Conservation (phyloP, 2,329 filamentous ascomycete species). For the Colletotrichum sp. region DNA sequence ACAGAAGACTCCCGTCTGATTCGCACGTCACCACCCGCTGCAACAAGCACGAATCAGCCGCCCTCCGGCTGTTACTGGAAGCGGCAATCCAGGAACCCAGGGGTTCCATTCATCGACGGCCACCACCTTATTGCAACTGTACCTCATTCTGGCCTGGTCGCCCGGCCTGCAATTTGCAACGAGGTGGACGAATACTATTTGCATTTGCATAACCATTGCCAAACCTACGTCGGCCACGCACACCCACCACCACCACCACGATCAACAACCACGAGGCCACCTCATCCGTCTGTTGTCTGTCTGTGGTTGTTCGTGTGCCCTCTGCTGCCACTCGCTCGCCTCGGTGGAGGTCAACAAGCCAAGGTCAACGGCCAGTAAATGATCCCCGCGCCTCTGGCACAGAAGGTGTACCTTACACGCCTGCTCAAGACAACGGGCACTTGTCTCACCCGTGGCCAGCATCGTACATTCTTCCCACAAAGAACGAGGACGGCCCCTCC, state of each 20-base stretch:
- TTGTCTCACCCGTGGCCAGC: constrained; percentile 1
- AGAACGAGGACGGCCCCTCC: background rate
- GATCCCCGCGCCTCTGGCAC: background rate
- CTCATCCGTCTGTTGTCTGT: background rate
- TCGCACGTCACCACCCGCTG: background rate
- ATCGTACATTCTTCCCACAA: constrained; percentile 11
- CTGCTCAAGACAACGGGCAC: constrained; percentile 12
- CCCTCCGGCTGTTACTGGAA: background rate
- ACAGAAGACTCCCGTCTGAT: background rate
- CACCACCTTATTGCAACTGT: background rate
- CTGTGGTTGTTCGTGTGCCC: background rate
- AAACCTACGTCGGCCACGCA: background rate
- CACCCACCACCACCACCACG: background rate
- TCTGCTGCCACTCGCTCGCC: background rate
- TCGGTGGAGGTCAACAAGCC: background rate
- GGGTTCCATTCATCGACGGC: background rate
- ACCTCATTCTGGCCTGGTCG: background rate
- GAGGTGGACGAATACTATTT: background rate
- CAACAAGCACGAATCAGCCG: background rate
- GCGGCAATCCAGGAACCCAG: background rate
- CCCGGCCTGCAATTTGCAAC: background rate
- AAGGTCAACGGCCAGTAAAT: background rate
- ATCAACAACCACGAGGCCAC: background rate
- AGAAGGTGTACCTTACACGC: background rate
- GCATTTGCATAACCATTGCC: background rate